phyloP scores from a whole-genome alignment of 1,284 basidiomycete species.

The Omphalotus olearius region DNA sequence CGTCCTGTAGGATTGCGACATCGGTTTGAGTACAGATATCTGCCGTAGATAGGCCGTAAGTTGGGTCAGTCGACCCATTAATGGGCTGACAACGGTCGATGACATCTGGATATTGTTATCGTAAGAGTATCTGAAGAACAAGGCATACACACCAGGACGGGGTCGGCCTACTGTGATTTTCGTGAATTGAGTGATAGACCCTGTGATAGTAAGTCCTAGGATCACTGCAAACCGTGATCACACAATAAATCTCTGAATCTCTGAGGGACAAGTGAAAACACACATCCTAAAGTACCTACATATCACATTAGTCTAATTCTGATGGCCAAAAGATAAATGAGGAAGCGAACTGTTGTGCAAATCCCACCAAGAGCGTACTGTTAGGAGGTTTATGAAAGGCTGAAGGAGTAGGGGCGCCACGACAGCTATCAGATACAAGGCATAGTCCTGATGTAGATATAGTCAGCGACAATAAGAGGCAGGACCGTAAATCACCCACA shows the following conservation, averaged over 20 bases:
- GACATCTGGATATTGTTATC: slow-evolving; percentile 46
- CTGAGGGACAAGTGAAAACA: slow-evolving; percentile 23
- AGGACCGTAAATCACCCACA: slow-evolving; percentile 30
- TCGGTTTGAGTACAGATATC: slow-evolving; percentile 79
- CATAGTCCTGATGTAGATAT: slow-evolving; percentile 35
- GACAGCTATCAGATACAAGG: slow-evolving; percentile 66
- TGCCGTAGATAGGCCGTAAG: slow-evolving; percentile 71
- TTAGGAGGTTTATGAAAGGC: slow-evolving; percentile 62
- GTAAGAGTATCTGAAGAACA: not conserved
- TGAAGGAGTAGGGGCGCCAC: slow-evolving; percentile 68
- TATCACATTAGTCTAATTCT: not conserved
- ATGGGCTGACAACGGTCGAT: slow-evolving; percentile 81
- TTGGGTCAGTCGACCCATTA: slow-evolving; percentile 60
- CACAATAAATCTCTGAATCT: slow-evolving; percentile 16
- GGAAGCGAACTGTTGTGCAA: slow-evolving; percentile 62
- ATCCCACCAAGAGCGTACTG: slow-evolving; percentile 84
- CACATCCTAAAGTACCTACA: slow-evolving; percentile 63
- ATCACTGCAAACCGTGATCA: slow-evolving; percentile 45
- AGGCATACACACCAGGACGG: slow-evolving; percentile 56
- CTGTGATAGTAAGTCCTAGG: slow-evolving; percentile 72
- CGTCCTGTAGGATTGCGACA: slow-evolving; percentile 62
- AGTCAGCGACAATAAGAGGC: not conserved
- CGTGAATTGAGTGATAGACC: slow-evolving; percentile 78
- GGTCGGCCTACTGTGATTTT: slow-evolving; percentile 92
- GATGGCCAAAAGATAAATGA: not conserved